Conservation (phyloP, 2,329 filamentous ascomycete genomes). For the Bipolaris oryzae region DNA sequence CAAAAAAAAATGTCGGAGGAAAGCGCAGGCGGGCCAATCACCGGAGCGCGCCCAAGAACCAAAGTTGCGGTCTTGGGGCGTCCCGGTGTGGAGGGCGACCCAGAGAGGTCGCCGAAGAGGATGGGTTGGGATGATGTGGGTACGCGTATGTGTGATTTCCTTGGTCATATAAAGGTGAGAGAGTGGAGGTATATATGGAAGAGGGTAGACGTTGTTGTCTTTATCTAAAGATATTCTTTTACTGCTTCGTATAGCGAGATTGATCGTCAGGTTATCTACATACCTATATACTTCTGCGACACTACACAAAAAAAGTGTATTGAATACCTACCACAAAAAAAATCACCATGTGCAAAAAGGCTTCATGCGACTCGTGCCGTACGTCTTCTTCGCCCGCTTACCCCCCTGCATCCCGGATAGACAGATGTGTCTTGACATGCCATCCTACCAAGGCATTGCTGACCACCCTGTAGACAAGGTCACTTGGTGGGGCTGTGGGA, state of each 20-base stretch:
- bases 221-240: not conserved
- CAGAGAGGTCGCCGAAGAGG: no score
- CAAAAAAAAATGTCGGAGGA: conserved; percentile 15
- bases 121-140: no score
- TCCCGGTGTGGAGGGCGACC: not conserved
- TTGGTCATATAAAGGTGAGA: not conserved
- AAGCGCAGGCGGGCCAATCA: conserved; percentile 7
- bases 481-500: conserved; percentile 71
- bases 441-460: not conserved
- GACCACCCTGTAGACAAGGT: conserved; percentile 55
- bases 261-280: not conserved
- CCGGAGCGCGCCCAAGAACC: not conserved
- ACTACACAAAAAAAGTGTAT: not conserved
- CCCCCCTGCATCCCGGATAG: not conserved
- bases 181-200: not conserved
- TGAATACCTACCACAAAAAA: not conserved
- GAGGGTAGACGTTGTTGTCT: not conserved
- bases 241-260: not conserved
- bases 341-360: conserved; percentile 67
- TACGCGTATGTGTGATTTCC: not conserved
- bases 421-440: not conserved
- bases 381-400: conserved; percentile 42
- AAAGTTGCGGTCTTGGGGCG: no score
- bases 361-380: conserved; percentile 68
- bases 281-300: not conserved